These are phyloP conservation scores for Trichoderma koningiopsis DNA, from an alignment of 2,329 filamentous ascomycete species.

Conservation along the genomic window DNA sequence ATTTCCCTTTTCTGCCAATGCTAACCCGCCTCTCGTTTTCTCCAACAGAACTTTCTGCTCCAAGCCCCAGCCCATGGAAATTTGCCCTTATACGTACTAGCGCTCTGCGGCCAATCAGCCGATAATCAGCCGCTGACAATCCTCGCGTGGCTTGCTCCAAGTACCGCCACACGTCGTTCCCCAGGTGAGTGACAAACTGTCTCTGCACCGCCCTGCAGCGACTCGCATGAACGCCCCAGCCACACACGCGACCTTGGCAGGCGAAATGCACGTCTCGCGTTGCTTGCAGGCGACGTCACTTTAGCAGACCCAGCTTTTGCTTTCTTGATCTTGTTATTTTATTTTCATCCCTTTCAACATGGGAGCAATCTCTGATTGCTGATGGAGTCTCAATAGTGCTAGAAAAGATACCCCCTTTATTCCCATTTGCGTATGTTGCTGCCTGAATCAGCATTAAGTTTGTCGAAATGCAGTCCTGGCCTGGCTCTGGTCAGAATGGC, in stretches of 20 bases:
- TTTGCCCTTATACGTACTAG: constrained; percentile 24
- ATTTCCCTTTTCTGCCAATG: background rate
- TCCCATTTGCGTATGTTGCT: constrained; percentile 30
- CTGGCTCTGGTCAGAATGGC: constrained; percentile 42
- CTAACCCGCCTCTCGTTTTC: constrained; percentile 18
- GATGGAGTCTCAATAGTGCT: constrained; percentile 37
- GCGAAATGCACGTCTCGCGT: constrained; percentile 23
- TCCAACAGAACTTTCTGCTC: constrained; percentile 4
- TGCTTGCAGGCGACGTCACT: constrained; percentile 29
- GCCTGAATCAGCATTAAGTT: constrained; percentile 29
- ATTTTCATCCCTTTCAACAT: background rate
- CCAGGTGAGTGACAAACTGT: constrained; percentile 33
- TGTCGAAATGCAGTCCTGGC: constrained; percentile 46
- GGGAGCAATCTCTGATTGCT: constrained; percentile 29
- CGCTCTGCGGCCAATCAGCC: constrained; percentile 14
- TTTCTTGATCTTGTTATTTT: background rate
- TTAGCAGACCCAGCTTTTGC: constrained; percentile 1
- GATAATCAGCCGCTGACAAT: constrained; percentile 22
- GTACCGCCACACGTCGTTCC: constrained; percentile 31
- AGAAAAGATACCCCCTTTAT: constrained; percentile 27
- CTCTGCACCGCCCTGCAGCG: constrained; percentile 22
- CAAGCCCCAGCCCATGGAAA: constrained; percentile 20
- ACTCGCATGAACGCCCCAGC: constrained; percentile 30
- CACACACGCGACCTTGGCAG: constrained; percentile 25
- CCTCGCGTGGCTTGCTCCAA: constrained; percentile 23